Evolutionary conservation across 2,329 filamentous ascomycete species (phyloP), one percentile per base, ranked within the genome.

Genomic region (Claviceps quebecensis): DNA sequence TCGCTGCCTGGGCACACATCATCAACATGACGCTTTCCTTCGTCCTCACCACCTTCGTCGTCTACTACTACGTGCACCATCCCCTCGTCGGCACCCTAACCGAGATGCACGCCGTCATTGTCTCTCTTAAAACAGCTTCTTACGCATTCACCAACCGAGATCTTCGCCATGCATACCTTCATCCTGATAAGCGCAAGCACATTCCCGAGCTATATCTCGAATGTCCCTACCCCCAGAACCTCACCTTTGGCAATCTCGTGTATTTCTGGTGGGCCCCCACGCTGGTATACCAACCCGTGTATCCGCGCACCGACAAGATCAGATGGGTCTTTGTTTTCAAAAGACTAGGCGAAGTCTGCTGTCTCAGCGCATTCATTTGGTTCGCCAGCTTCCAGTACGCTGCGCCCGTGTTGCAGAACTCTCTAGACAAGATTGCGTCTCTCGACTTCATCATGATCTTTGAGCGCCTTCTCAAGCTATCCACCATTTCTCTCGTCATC

Each of bases 191-290:
- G 51, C 77, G 78, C 54, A 81, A 85, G 53, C 76, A 83, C 48
- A 72, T 96, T 4, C 93, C 93, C 1, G 82, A 87, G 39, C 74
- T 97, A 23, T 98, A 97, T 70, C 73, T 76, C 13, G 64, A 79
- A 50, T 95, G 89, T 60, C 87, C 91, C 0, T 98, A 98, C 64
- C 93, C 93, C 0, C 69, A 79, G 47, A 98, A 97, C 66, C 87
- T 98, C 66, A 95, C 89, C 3, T 76, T 96, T 58, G 70, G 75
- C 48, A 98, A 97, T 64, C 72, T 98, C 26, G 80, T 80, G 53
- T 98, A 97, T 69, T 98, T 98, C 67, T 97, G 93, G 91, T 91
- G 90, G 83, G 93, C 91, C 0, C 93, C 93, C 0, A 98, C 93
- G 0, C 76, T 98, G 49, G 85, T 97, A 45, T 98, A 98, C 66